Evolutionary conservation across 768 basidiomycete species (phyloP).

Genomic region (Pseudohyphozyma bogoriensis): DNA sequence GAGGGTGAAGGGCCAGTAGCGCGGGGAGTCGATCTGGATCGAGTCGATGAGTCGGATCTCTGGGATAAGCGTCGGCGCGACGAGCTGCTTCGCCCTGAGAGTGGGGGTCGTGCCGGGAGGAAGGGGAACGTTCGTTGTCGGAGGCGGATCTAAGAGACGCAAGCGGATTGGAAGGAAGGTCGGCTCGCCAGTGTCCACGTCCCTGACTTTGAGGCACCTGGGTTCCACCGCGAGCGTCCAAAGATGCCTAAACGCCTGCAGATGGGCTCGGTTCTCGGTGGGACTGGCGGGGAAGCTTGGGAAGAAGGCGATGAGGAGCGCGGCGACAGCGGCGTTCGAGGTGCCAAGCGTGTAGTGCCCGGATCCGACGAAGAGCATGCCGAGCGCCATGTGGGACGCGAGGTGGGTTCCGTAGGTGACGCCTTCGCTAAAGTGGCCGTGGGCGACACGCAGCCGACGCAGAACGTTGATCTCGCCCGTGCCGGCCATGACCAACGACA

Average conservation of each 20-base stretch:
- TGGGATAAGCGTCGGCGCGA: conserved; percentile 86
- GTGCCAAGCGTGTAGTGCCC: conserved; percentile 86
- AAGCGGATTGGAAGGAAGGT: conserved; percentile 90
- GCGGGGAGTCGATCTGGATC: conserved; percentile 80
- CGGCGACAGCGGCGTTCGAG: conserved; percentile 82
- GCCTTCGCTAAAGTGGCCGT: conserved; percentile 62
- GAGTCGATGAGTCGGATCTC: conserved; percentile 71
- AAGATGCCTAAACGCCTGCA: conserved; percentile 85
- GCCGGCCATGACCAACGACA: conserved; percentile 94
- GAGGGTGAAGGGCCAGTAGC: conserved; percentile 89
- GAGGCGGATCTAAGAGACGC: conserved; percentile 62
- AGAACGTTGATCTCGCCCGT: conserved; percentile 88
- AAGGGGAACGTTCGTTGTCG: too few relatives aligned
- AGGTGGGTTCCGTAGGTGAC: conserved; percentile 69
- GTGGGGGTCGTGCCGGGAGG: conserved; percentile 40
- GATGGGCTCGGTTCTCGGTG: conserved; percentile 76
- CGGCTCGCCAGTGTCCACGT: conserved; percentile 81
- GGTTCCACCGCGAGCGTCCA: conserved; percentile 97
- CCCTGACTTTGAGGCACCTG: conserved; percentile 77
- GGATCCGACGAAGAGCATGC: conserved; percentile 83
- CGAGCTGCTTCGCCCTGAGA: conserved; percentile 61
- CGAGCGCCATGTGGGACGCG: conserved; percentile 79
- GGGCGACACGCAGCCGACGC: conserved; percentile 73
- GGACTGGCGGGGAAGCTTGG: conserved; percentile 71
- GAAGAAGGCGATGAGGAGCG: conserved; percentile 81